Conservation (phyloP, 2,329 filamentous ascomycete genomes). For the Neonectria ditissima region DNA sequence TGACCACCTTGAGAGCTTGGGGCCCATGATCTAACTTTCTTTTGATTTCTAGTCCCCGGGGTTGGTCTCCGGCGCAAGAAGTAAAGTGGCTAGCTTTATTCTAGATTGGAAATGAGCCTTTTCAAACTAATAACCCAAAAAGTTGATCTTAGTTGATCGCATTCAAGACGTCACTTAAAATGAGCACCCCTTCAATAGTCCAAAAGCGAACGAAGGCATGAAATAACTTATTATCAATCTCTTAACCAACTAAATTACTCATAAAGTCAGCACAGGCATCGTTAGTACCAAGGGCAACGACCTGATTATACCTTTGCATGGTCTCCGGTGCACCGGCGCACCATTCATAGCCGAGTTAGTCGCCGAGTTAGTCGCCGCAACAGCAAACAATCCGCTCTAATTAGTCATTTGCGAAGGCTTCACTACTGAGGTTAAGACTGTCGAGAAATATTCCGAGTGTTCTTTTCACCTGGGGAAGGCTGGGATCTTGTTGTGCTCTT, state of each 20-base stretch:
- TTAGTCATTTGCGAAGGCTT: not conserved
- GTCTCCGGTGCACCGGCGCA: not conserved
- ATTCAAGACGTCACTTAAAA: not conserved
- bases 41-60: not conserved
- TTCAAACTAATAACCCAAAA: too few species aligned
- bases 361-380: too few species aligned
- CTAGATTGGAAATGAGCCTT: not conserved
- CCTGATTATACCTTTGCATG: not conserved
- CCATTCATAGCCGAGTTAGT: not conserved
- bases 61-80: not conserved
- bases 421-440: not conserved
- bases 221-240: not conserved
- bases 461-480: not conserved
- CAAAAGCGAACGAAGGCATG: not conserved
- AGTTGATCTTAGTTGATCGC: not conserved
- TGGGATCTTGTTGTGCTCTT: not conserved
- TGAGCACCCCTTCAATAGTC: not conserved
- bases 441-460: not conserved
- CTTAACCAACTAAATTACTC: not conserved
- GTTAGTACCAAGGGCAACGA: not conserved
- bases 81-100: not conserved
- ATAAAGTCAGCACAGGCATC: not conserved
- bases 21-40: not conserved
- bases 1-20: constrained; percentile 7
- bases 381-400: not conserved